A percentile compares a stretch with the other conserved stretches of the same genome.
phyloP scores from a whole-genome alignment of 1,284 basidiomycete species.

The Bjerkandera adusta region DNA sequence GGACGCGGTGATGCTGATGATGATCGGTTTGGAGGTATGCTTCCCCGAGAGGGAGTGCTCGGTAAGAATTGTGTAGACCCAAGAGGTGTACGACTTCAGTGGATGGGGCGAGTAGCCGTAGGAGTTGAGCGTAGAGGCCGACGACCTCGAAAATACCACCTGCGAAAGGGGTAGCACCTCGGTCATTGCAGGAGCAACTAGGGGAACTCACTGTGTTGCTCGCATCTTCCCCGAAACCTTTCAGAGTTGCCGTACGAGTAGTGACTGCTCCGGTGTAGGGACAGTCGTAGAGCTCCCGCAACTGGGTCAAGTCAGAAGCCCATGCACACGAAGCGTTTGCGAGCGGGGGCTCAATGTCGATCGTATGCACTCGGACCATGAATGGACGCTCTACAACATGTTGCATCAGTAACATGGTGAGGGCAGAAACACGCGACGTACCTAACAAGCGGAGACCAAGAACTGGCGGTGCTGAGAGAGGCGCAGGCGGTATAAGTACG shows the following conservation, averaged over 20 bases:
- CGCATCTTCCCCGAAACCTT: constrained; percentile 63
- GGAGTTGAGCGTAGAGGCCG: constrained; percentile 65
- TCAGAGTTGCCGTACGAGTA: constrained; percentile 68
- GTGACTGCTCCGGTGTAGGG: constrained; percentile 73
- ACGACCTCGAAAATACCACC: constrained; percentile 55
- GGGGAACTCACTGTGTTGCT: constrained; percentile 50
- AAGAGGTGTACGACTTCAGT: constrained; percentile 57
- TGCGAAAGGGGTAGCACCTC: constrained; percentile 24
- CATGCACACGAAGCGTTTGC: constrained; percentile 78
- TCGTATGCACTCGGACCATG: constrained; percentile 51
- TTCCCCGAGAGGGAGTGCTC: constrained; percentile 21
- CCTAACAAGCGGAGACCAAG: too few species aligned
- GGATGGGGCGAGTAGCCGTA: constrained; percentile 81
- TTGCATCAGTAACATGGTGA: too few species aligned
- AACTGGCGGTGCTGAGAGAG: too few species aligned
- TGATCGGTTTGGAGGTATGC: constrained; percentile 57
- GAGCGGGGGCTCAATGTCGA: constrained; percentile 55
- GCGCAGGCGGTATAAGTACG: too few species aligned
- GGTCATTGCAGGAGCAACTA: neutral
- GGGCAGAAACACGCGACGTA: too few species aligned
- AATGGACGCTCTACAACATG: neutral
- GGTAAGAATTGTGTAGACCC: constrained; percentile 54
- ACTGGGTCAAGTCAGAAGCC: constrained; percentile 65
- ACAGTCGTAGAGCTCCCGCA: constrained; percentile 61
- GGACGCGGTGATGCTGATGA: constrained; percentile 72